Evolutionary conservation across 352 stramenopile genomes (phyloP), one percentile per base, ranked within the genome.

Genomic region (Globisporangium paddicum): DNA sequence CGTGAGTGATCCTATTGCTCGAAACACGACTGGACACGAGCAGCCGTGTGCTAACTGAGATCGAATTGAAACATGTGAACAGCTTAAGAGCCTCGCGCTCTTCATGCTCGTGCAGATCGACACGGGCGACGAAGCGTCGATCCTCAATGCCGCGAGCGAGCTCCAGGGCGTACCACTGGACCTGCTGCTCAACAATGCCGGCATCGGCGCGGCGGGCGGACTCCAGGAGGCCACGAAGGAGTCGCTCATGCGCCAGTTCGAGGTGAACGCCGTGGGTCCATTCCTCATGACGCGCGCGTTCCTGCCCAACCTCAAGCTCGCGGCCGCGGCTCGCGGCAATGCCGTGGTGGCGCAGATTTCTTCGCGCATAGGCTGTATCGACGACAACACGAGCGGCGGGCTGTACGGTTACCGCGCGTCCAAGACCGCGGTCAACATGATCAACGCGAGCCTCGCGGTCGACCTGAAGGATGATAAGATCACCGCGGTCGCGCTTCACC

Each of bases 391-490:
- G 25, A 30, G 11, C 11, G 64, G 74, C 28, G 60, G 63, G 10
- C 46, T 60, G 26, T 84, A 79, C 53, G 72, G 69, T n/a, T 87
- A 89, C 61, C 67, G 66, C 18, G 69, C 79, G 47, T 81, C 68
- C 42, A 86, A 87, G 62, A 46, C 72, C 13, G 79, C 75, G 21
- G 50, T 83, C 23, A 89, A 89, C 62, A 78, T 72, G 64, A 55
- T 79, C 50, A 77, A 59, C 47, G 61, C 53, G 59, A 57, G 42
- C 13, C 60, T 83, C 11, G 41, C 60, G 38, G 19, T 68, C 6
- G 71, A 83, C 26, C 58, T 80, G 8, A 62, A 68, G 46, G 23
- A 8, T 28, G 52, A 75, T n/a, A 62, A 57, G 5, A 72, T 83
- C 38, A 49, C 28, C 3, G 49, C 60, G 21, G 7, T 80, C 11